Base-by-base conservation (phyloP, 139 green algal species). In the Edaphochlamys debaryana region DNA sequence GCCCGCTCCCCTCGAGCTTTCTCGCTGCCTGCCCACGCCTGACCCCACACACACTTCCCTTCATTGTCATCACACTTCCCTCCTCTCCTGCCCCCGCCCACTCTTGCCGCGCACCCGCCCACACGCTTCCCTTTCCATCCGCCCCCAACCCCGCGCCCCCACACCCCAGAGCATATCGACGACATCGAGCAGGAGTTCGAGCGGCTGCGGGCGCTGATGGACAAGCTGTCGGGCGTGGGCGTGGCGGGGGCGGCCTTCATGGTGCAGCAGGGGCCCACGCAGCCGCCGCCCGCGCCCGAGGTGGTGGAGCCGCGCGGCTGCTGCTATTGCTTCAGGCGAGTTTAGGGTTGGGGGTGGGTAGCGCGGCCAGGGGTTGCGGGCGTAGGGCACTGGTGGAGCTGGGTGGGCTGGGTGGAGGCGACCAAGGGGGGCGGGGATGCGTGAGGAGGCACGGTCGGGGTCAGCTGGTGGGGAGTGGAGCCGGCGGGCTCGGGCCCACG, bases 131-230 rank as follows among this genome's bases (percentile, higher is more conserved):
- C 20, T 8, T 2, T 45, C 34, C 41, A 56, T 58, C 22, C 25
- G n/a, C 20, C 23, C 20, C 25, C 41, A 2, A 62, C 69, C 41
- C 69, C 25, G 37, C n/a, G 29, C 2, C 29, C 69, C 20, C 1
- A n/a, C 1, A 17, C 37, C 40, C 19, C 76, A 82, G 76, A 32
- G 29, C 42, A 56, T 34, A 52, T 82, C 0, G 50, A 19, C 63
- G 40, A 71, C 23, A 74, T 73, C n/a, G 76, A 82, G 76, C 22
- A 32, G 41, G 76, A 82, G 76, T 52, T 82, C 1, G 19, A 50
- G 0, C 63, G 32, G 2, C 50, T 82, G 32, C 23, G 30, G 45
- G 30, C 37, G 2, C 48, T 73, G n/a, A 64, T 82, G 23, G 45
- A 34, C 67, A 38, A 11, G 4, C 0, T 67, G n/a, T n/a, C 60